Base-by-base conservation (phyloP, 768 basidiomycete species). In the Rhodotorula taiwanensis region DNA sequence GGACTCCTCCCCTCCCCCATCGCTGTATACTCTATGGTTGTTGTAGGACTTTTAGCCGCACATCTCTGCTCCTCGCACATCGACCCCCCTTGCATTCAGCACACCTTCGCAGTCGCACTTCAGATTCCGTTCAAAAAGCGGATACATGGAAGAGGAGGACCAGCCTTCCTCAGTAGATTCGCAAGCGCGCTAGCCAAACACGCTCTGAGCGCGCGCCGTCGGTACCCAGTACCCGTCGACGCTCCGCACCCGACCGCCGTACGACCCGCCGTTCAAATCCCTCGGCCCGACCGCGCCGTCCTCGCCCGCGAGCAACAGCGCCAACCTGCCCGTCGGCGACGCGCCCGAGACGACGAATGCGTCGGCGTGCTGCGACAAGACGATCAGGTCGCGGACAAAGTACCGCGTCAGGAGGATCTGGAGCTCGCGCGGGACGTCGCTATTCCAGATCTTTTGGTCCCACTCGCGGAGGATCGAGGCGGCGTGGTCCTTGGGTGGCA, bases 271-370 rank as follows among this genome's bases (percentile, higher is more conserved):
- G n/a, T 58, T 31, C 31, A 69, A 61, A 30, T 64, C 62, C 6
- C 67, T 51, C n/a, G 67, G 63, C 4, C 67, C 67, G 39, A 64
- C 43, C 4, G 63, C 61, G n/a, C 62, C 67, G 5, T 69, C 62
- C 25, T 69, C 67, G 25, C 52, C 55, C 0, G 34, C 43, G 31
- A 69, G 41, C 10, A 69, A 44, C 43, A 60, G 33, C n/a, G 63
- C 57, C 25, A 69, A 44, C 11, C 60, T 28, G 7, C 67, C 67
- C 0, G 62, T 69, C n/a, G 67, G 59, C 3, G 34, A 58, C 5
- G 50, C 41, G 42, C 67, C 67, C 6, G 52, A 48, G 27, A 69
- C 63, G 53, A 69, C 51, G n/a, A 69, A 69, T 5, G 67, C 62
- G 33, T 69, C 67, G 49, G 67, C 67, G 45, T 58, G 56, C 21